A percentile compares a stretch with the other conserved stretches of the same genome.
These are phyloP conservation scores for Boletus eberwhitei DNA, from an alignment of 768 basidiomycete genomes.

Conservation along the genomic window DNA sequence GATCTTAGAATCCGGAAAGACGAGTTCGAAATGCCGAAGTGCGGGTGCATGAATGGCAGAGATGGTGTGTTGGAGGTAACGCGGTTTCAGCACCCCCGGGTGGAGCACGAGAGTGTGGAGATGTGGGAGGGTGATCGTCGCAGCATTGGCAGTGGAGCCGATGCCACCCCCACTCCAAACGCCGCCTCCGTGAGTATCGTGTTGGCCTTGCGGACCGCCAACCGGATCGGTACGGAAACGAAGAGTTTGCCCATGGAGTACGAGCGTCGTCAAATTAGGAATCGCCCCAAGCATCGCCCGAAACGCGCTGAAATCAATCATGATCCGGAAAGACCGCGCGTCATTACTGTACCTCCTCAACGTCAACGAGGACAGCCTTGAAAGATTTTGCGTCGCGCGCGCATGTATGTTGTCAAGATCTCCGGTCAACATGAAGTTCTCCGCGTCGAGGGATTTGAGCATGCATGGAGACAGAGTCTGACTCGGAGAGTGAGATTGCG, in stretches of 20 bases:
- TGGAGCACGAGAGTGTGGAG: conserved; percentile 31
- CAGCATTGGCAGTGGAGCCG: not conserved
- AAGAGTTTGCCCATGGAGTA: conserved; percentile 28
- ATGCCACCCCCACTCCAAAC: not conserved
- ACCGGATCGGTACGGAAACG: conserved; percentile 21
- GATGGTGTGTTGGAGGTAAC: conserved; percentile 30
- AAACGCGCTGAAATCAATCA: conserved; percentile 27
- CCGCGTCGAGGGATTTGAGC: conserved; percentile 28
- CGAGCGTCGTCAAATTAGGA: conserved; percentile 24
- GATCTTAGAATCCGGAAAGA: conserved; percentile 30
- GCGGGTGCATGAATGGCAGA: conserved; percentile 27
- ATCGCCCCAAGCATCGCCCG: conserved; percentile 23
- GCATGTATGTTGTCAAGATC: conserved; percentile 16
- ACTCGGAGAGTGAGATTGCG: not conserved
- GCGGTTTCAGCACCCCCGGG: conserved; percentile 30
- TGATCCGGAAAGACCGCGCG: conserved; percentile 25
- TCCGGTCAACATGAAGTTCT: conserved; percentile 26
- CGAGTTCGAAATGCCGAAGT: conserved; percentile 31
- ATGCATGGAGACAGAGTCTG: conserved; percentile 6
- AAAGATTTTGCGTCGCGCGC: conserved; percentile 14
- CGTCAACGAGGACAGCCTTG: conserved; percentile 25
- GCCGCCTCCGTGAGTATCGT: not conserved
- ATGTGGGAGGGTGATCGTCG: conserved; percentile 20
- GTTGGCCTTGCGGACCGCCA: conserved; percentile 4
- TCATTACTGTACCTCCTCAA: conserved; percentile 29